Conservation (phyloP, 148 eudicot genomes). For the Chenopodium album region DNA sequence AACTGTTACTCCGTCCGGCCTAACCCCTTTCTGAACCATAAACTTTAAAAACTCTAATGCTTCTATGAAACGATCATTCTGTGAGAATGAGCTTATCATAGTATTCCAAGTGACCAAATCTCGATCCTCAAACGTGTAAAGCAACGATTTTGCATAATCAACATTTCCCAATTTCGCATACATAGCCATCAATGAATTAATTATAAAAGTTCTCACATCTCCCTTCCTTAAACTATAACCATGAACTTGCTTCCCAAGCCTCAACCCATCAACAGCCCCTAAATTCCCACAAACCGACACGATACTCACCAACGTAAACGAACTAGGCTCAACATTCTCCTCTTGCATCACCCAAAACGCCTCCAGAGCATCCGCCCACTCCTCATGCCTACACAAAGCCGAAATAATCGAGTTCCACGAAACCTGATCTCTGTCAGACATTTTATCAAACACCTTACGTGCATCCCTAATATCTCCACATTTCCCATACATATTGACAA, state of each 20-base stretch:
- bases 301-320: slow-evolving; percentile 75
- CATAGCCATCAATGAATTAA: slow-evolving; percentile 83
- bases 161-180: slow-evolving; percentile 73
- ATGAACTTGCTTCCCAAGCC: slow-evolving; percentile 79
- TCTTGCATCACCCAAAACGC: slow-evolving; percentile 57
- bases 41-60: slow-evolving; percentile 45
- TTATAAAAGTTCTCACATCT: slow-evolving; percentile 49
- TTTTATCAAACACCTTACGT: slow-evolving; percentile 66
- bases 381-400: slow-evolving; percentile 57
- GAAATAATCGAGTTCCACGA: slow-evolving; percentile 83
- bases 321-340: slow-evolving; percentile 50
- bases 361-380: slow-evolving; percentile 67
- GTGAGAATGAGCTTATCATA: slow-evolving; percentile 66
- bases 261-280: slow-evolving; percentile 39
- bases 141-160: slow-evolving; percentile 54
- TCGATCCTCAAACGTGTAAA: slow-evolving; percentile 46
- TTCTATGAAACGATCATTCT: slow-evolving; percentile 54
- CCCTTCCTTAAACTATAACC: slow-evolving; percentile 64
- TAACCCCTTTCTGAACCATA: slow-evolving; percentile 58
- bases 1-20: slow-evolving; percentile 78
- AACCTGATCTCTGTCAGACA: slow-evolving; percentile 64
- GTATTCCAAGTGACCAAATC: slow-evolving; percentile 92
- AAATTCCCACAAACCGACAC: slow-evolving; percentile 63
- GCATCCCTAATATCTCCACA: slow-evolving; percentile 54
- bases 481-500: slow-evolving; percentile 64